Conservation (phyloP, 2,329 filamentous ascomycete genomes). For the Clonostachys byssicola region DNA sequence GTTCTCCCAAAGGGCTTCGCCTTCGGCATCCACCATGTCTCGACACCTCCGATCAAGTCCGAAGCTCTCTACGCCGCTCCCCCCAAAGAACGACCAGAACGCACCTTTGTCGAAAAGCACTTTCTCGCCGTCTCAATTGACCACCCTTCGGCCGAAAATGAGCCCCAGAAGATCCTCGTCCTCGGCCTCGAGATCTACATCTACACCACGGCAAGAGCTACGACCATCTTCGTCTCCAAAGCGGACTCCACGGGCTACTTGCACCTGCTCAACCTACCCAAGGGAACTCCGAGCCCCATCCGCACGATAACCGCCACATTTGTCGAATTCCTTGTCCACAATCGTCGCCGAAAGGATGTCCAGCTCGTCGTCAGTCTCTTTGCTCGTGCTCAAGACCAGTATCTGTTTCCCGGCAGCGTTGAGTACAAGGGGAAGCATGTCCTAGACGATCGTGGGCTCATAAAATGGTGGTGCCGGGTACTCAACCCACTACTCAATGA, state of each 20-base stretch:
- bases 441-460: constrained; percentile 81
- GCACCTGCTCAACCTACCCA: constrained; percentile 58
- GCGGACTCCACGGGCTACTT: constrained; percentile 94
- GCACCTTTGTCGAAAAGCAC: constrained; percentile 84
- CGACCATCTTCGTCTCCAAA: constrained; percentile 92
- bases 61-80: constrained; percentile 76
- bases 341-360: constrained; percentile 54
- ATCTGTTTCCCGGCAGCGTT: constrained; percentile 88
- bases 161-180: constrained; percentile 55
- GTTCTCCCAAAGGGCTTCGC: constrained; percentile 48
- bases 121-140: constrained; percentile 55
- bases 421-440: constrained; percentile 86
- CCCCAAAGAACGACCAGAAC: constrained; percentile 65
- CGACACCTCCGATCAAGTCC: constrained; percentile 73
- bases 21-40: constrained; percentile 81
- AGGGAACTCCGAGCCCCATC: constrained; percentile 66
- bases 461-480: constrained; percentile 94
- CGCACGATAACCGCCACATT: constrained; percentile 72
- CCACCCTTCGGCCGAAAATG: constrained; percentile 13
- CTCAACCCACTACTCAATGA: constrained; percentile 68
- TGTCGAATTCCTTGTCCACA: constrained; percentile 67
- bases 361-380: constrained; percentile 84
- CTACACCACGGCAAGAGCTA: constrained; percentile 76
- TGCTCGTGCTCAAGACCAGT: constrained; percentile 86
- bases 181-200: constrained; percentile 85